These are phyloP conservation scores for Pichia sp. DNA, from an alignment of 1,139 yeast genomes.

Conservation along the genomic window DNA sequence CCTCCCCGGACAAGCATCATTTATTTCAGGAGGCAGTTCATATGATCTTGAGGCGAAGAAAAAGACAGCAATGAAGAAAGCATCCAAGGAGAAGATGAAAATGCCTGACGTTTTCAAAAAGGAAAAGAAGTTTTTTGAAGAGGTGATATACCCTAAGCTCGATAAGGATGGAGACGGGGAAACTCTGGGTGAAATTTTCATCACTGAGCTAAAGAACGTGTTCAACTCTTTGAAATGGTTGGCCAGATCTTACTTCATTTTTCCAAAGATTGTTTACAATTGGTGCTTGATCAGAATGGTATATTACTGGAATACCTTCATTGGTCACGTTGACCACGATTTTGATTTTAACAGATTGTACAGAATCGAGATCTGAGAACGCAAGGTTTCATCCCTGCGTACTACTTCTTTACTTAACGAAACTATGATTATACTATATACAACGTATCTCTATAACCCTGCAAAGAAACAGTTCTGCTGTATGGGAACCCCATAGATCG, in stretches of 20 bases:
- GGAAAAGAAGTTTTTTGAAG: slow-evolving; percentile 12
- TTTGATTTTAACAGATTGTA: slow-evolving; percentile 25
- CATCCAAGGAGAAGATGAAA: neutral
- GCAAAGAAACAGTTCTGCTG: too few relatives aligned
- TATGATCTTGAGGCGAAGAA: neutral
- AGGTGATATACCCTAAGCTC: slow-evolving; percentile 18
- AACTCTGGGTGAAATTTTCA: slow-evolving; percentile 34
- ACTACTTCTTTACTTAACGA: too few relatives aligned
- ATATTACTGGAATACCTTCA: slow-evolving; percentile 65
- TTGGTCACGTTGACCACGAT: slow-evolving; percentile 40
- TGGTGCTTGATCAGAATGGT: slow-evolving; percentile 41
- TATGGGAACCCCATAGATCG: too few relatives aligned
- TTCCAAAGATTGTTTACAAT: slow-evolving; percentile 59
- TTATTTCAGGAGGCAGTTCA: neutral
- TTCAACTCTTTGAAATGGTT: slow-evolving; percentile 63
- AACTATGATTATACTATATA: too few relatives aligned
- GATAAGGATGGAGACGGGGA: slow-evolving; percentile 3
- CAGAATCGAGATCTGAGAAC: slow-evolving; percentile 11
- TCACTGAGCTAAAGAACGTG: slow-evolving; percentile 50
- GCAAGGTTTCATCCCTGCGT: too few relatives aligned
- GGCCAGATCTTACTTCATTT: slow-evolving; percentile 53
- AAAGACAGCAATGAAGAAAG: too few relatives aligned
- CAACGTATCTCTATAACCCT: too few relatives aligned
- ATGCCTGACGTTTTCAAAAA: slow-evolving; percentile 13
- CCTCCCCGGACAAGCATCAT: neutral